Percentiles rank a stretch among this genome's conserved stretches.
Conservation (phyloP, 1,139 yeast species). For the Protomyces gravidus region DNA sequence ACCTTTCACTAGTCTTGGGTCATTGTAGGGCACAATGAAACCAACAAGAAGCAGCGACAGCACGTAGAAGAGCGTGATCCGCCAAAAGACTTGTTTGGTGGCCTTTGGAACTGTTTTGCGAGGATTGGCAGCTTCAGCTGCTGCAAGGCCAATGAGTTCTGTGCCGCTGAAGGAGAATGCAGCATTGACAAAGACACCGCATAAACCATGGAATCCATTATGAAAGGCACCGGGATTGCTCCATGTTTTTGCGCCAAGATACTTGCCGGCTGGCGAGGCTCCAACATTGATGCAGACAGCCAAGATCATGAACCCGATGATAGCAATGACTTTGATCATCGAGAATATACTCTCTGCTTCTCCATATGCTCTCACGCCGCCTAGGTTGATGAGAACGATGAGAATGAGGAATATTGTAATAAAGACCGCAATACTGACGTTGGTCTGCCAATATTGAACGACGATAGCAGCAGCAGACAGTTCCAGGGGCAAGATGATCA, state of each 20-base stretch:
- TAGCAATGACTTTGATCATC: slow-evolving; percentile 57
- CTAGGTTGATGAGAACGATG: slow-evolving; percentile 56
- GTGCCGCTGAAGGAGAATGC: slow-evolving; percentile 87
- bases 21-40: slow-evolving; percentile 61
- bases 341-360: slow-evolving; percentile 71
- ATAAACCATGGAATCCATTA: slow-evolving; percentile 72
- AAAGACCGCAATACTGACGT: slow-evolving; percentile 56
- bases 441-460: slow-evolving; percentile 57
- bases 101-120: slow-evolving; percentile 60
- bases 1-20: slow-evolving; percentile 45
- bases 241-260: slow-evolving; percentile 63
- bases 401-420: slow-evolving; percentile 59
- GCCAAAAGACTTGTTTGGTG: slow-evolving; percentile 64
- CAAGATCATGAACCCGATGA: slow-evolving; percentile 61
- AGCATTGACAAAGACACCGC: slow-evolving; percentile 75
- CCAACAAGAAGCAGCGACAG: slow-evolving; percentile 60
- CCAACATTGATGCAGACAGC: slow-evolving; percentile 62
- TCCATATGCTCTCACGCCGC: slow-evolving; percentile 73
- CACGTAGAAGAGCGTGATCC: slow-evolving; percentile 62
- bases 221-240: slow-evolving; percentile 58
- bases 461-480: slow-evolving; percentile 74
- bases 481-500: slow-evolving; percentile 71
- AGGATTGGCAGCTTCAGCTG: slow-evolving; percentile 68
- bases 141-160: slow-evolving; percentile 76
- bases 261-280: slow-evolving; percentile 61